Evolutionary conservation across 2,329 filamentous ascomycete species (phyloP), one percentile per base, ranked within the genome.

Genomic region (Penicillium sp.): DNA sequence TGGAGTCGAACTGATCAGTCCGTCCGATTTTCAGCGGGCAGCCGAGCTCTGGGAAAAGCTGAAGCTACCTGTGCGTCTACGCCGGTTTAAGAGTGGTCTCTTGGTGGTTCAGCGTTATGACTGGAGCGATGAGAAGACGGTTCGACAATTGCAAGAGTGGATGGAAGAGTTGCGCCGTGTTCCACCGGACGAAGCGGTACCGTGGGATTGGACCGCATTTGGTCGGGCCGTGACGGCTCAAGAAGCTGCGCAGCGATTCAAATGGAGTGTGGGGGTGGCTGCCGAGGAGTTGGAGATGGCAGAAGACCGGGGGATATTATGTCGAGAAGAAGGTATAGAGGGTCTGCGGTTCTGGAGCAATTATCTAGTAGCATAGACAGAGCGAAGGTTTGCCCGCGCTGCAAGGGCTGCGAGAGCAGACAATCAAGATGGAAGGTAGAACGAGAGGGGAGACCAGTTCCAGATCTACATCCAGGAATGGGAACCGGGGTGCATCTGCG

Each of bases 271-370:
- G 8, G 95, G 95, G 9, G 94, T 99, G 24, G 95, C 95, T 1
- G 91, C 90, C 62, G 95, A 98, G 76, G 95, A 99, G 79, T 83
- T 99, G 13, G 91, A 97, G 75, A 97, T 99, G 94, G 93, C 93
- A 0, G 95, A 99, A 77, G 94, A 98, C 75, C 88, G 86, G 59
- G 95, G 95, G 0, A 87, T 88, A 2, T 76, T 99, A 22, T 98
- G 94, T 75, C 89, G 95, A 53, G 95, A 99, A 75, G 93, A 96
- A 71, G 90, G 92, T 4, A 87, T 98, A 15, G 93, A 97, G 75
- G 95, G 95, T 0, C 82, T 96, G 51, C 90, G 90, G 71, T 99
- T 96, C 77, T 99, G 95, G 95, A 88, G 91, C 78, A 99, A 99
- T 72, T 85, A 76, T 62, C 68, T 83, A 47, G 59, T 49, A 9